Evolutionary conservation across 139 green algal species (phyloP), one percentile per base, ranked within the genome.

Genomic region (Chlamydomonas sp.): DNA sequence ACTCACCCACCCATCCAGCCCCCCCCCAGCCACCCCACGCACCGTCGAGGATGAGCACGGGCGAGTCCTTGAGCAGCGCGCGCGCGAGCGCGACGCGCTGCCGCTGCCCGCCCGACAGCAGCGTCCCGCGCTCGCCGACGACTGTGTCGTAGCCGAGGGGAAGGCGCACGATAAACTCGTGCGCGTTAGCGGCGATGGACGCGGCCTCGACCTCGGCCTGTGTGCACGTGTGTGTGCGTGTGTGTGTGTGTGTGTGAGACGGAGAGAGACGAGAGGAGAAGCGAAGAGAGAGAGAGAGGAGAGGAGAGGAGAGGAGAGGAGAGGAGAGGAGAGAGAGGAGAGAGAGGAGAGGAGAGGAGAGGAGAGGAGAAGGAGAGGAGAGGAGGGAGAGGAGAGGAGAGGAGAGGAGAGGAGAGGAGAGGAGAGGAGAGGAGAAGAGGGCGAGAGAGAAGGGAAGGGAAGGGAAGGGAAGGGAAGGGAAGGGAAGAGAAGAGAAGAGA

Each of bases 31-130:
- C 3, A 91, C 91, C 70, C 96, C 91, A n/a, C n/a, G n/a, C n/a
- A n/a, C n/a, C n/a, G 73, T 98, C 94, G 49, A 98, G 78, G 37
- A 98, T 90, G 72, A 98, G 82, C 38, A 96, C 73, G 28, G 85
- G 72, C 13, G 88, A 85, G 60, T 92, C 79, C 66, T 90, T 89
- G 8, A 97, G 76, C 30, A 98, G 81, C 13, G 94, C 93, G 1
- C 93, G 76, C 0, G 93, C 93, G 34, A 97, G 91, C 29, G 92
- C 92, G 72, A 97, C 89, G 69, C 92, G 92, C 80, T 93, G 85
- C 24, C 78, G 59, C 73, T 87, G 81, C 24, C 81, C 81, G 48
- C 80, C 81, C 54, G 78, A 85, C 73, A 87, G 75, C 71, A 86
- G 64, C 28, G 71, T 62, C 3, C 82, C 83, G 0, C 79, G 63